These are phyloP conservation scores for Xylaria sp. DNA, from an alignment of 2,329 filamentous ascomycete genomes.

Conservation along the genomic window DNA sequence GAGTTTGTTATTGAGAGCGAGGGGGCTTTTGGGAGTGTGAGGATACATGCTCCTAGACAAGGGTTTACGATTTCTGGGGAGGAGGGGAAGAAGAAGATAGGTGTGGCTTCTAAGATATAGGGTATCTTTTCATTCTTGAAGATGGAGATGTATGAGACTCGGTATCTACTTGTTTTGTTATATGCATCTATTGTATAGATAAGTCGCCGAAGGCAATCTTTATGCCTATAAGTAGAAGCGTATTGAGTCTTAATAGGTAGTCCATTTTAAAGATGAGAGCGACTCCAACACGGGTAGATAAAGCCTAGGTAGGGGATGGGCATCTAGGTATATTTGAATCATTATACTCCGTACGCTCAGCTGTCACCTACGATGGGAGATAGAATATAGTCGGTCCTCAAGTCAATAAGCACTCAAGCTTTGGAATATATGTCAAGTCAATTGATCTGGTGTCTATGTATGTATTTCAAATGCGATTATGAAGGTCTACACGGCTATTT, in stretches of 20 bases:
- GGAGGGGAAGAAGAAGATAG: too few relatives aligned
- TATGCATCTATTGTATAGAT: not conserved
- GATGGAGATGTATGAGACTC: not conserved
- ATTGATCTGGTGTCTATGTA: not conserved
- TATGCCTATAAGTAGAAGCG: not conserved
- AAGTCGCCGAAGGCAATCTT: not conserved
- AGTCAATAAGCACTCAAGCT: not conserved
- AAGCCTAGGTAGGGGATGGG: not conserved
- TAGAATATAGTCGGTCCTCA: not conserved
- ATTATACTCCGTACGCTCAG: not conserved
- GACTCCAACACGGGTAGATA: not conserved
- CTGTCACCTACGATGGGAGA: not conserved
- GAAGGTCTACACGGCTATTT: not conserved
- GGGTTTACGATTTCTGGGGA: conserved; percentile 62
- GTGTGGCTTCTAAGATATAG: conserved; percentile 44
- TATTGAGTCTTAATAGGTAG: not conserved
- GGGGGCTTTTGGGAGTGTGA: conserved; percentile 56
- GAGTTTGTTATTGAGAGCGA: conserved; percentile 69
- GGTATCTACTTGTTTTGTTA: not conserved
- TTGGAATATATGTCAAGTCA: not conserved
- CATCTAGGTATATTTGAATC: too few relatives aligned
- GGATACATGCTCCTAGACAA: conserved; percentile 70
- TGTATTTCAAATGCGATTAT: conserved; percentile 7
- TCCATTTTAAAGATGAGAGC: not conserved
- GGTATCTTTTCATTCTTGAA: not conserved